phyloP scores from a whole-genome alignment of 2,329 filamentous ascomycete genomes.

The Curvularia sp. region DNA sequence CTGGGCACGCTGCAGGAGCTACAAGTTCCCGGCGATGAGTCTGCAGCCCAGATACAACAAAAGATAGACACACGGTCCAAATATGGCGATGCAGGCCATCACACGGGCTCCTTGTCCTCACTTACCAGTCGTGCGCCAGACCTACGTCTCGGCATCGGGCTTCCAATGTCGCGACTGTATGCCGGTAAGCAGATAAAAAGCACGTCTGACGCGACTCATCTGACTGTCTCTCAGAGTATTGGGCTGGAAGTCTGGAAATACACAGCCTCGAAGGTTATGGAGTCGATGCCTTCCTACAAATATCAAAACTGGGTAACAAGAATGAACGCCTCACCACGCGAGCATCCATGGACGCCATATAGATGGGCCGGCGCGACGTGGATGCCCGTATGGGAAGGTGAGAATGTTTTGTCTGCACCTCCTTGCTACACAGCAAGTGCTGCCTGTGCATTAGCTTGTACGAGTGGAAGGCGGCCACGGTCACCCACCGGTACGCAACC shows the following conservation, averaged over 20 bases:
- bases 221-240: constrained; percentile 70
- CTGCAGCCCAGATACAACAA: constrained; percentile 24
- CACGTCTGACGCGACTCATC: background rate
- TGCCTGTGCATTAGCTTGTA: background rate
- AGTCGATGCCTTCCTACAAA: constrained; percentile 93
- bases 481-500: background rate
- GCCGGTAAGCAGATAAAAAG: constrained; percentile 56
- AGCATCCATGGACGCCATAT: constrained; percentile 61
- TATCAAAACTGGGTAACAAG: constrained; percentile 96
- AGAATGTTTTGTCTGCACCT: background rate
- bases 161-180: constrained; percentile 93
- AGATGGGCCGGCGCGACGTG: constrained; percentile 13
- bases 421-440: background rate
- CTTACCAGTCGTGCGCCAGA: constrained; percentile 85
- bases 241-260: constrained; percentile 89
- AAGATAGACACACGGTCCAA: constrained; percentile 32
- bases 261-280: constrained; percentile 96
- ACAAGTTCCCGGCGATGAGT: constrained; percentile 51
- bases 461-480: background rate
- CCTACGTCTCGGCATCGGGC: constrained; percentile 86
- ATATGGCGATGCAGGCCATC: constrained; percentile 33
- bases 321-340: constrained; percentile 83
- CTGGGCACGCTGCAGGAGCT: constrained; percentile 93
- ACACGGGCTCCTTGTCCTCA: constrained; percentile 74
- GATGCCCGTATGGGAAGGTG: background rate